These are phyloP conservation scores for Penicillium vulpinum DNA, from an alignment of 2,329 filamentous ascomycete genomes.

Conservation along the genomic window DNA sequence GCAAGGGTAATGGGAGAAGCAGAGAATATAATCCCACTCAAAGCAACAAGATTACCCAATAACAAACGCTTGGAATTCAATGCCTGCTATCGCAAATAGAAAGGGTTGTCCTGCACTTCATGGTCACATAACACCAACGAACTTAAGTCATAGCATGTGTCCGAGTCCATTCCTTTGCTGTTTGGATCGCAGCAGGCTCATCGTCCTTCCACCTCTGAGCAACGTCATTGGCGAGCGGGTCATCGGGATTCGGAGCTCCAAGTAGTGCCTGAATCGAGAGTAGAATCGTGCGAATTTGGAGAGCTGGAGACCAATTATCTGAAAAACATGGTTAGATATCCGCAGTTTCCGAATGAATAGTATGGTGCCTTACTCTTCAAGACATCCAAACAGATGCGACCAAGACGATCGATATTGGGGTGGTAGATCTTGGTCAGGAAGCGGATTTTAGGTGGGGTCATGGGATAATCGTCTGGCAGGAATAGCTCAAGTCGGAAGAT, in stretches of 20 bases:
- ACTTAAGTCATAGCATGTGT: conserved; percentile 67
- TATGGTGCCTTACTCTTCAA: conserved; percentile 72
- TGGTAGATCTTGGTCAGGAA: conserved; percentile 99
- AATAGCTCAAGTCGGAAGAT: conserved; percentile 97
- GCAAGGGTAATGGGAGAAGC: conserved; percentile 3
- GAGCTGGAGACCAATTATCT: conserved; percentile 98
- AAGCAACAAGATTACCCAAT: conserved; percentile 10
- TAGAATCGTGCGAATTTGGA: conserved; percentile 98
- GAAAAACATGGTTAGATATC: conserved; percentile 9
- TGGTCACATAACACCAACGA: conserved; percentile 33
- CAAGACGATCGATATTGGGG: conserved; percentile 96
- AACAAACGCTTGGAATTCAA: conserved; percentile 17
- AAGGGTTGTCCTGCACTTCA: conserved; percentile 25
- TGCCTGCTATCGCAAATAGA: conserved; percentile 14
- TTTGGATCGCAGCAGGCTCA: conserved; percentile 86
- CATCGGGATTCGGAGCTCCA: conserved; percentile 94
- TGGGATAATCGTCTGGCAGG: conserved; percentile 96
- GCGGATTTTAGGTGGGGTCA: conserved; percentile 97
- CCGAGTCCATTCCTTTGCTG: conserved; percentile 87
- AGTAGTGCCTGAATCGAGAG: conserved; percentile 96
- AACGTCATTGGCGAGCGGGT: conserved; percentile 96
- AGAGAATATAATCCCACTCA: conserved; percentile 11
- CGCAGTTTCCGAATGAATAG: too few species aligned
- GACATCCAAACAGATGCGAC: conserved; percentile 94
- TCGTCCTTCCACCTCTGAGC: conserved; percentile 98